phyloP scores from a whole-genome alignment of 148 eudicot species.

The Mesembryanthemum crystallinum region DNA sequence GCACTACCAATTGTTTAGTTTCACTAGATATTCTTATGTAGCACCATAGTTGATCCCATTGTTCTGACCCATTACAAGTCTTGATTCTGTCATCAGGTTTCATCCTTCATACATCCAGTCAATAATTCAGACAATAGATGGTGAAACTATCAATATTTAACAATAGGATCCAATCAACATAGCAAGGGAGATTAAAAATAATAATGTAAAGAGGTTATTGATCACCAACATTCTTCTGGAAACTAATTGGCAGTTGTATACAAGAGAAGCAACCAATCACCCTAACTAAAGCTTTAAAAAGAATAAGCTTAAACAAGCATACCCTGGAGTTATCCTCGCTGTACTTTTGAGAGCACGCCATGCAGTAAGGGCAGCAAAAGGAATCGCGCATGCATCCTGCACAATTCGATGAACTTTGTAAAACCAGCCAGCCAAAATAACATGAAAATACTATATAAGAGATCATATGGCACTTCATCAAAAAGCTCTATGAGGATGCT shows the following conservation, averaged over 20 bases:
- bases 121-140: not conserved
- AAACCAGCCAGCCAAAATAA: not conserved
- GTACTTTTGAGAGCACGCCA: slow-evolving; percentile 90
- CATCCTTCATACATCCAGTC: not conserved
- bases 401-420: slow-evolving; percentile 8
- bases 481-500: slow-evolving; percentile 1
- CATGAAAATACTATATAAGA: not conserved
- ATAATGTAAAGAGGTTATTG: not conserved
- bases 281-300: not conserved
- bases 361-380: slow-evolving; percentile 98
- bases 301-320: slow-evolving; percentile 19
- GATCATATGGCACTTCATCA: not conserved
- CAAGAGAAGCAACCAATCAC: not conserved
- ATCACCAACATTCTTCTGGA: not conserved
- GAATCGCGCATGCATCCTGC: slow-evolving; percentile 93
- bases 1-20: not conserved
- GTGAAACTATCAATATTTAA: not conserved
- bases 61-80: not conserved
- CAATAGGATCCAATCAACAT: not conserved
- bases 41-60: not conserved
- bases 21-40: not conserved
- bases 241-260: not conserved
- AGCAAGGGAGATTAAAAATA: not conserved
- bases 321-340: slow-evolving; percentile 85
- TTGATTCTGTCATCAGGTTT: not conserved